Conservation (phyloP, 495 filamentous ascomycete genomes). For the Penicillium steckii region DNA sequence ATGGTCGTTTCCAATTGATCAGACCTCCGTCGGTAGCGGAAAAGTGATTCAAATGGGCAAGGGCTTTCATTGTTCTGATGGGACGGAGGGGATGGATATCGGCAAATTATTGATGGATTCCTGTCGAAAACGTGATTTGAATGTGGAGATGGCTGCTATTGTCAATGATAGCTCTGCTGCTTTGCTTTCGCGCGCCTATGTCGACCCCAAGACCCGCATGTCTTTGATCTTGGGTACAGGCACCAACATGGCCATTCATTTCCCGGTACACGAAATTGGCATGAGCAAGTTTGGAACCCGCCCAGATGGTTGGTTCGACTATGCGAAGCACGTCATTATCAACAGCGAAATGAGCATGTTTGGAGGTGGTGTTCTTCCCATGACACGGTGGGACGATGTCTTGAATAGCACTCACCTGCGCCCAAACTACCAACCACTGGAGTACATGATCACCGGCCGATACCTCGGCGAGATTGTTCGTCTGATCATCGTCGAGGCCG, state of each 20-base stretch:
- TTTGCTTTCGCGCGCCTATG: slow-evolving; percentile 74
- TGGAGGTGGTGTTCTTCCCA: slow-evolving; percentile 63
- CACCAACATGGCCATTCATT: slow-evolving; percentile 79
- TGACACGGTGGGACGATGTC: slow-evolving; percentile 71
- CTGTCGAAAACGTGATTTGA: slow-evolving; percentile 50
- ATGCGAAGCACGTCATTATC: slow-evolving; percentile 64
- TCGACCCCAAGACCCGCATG: slow-evolving; percentile 61
- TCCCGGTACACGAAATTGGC: slow-evolving; percentile 61
- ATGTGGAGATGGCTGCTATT: slow-evolving; percentile 65
- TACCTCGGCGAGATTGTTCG: slow-evolving; percentile 85
- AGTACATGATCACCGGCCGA: slow-evolving; percentile 85
- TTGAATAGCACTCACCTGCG: slow-evolving; percentile 68
- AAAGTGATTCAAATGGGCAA: slow-evolving; percentile 65
- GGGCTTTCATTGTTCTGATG: slow-evolving; percentile 59
- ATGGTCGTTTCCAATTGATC: slow-evolving; percentile 70
- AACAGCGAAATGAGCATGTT: slow-evolving; percentile 92
- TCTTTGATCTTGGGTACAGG: slow-evolving; percentile 85
- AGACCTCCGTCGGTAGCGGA: slow-evolving; percentile 57
- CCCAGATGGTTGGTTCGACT: slow-evolving; percentile 43
- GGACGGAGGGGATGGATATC: slow-evolving; percentile 56
- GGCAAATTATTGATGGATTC: slow-evolving; percentile 56
- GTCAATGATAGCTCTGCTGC: slow-evolving; percentile 84
- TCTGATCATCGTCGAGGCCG: slow-evolving; percentile 71
- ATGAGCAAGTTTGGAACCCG: slow-evolving; percentile 55
- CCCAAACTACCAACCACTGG: slow-evolving; percentile 84